A percentile compares a stretch with the other conserved stretches of the same genome.
Evolutionary conservation across 208 protist genomes (phyloP).

Genomic region (Vickermania ingenoplastis): DNA sequence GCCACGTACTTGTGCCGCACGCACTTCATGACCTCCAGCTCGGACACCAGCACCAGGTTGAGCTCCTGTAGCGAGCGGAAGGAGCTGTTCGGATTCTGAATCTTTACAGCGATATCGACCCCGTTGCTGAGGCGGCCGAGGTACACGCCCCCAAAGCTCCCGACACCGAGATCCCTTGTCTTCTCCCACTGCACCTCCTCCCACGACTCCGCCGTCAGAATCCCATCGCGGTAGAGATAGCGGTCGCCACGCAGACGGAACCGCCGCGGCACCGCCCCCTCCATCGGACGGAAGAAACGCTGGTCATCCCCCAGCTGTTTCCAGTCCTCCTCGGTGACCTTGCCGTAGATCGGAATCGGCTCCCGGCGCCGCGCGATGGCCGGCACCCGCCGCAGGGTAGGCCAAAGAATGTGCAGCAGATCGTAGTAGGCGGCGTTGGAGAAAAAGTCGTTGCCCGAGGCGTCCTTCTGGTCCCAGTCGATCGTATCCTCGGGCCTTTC

Average conservation of each 20-base stretch:
- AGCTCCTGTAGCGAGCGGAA: background rate
- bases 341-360: background rate
- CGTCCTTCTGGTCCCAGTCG: background rate
- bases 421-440: background rate
- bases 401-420: background rate
- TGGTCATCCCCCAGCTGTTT: background rate
- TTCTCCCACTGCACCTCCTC: background rate
- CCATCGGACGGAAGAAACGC: background rate
- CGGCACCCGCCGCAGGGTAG: background rate
- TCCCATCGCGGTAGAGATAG: background rate
- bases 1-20: background rate
- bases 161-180: background rate
- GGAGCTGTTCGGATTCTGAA: background rate
- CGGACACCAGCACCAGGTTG: background rate
- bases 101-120: background rate
- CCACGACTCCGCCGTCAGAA: background rate
- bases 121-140: background rate
- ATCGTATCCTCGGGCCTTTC: background rate
- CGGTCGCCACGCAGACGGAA: background rate
- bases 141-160: background rate
- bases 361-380: background rate
- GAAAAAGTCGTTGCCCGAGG: background rate
- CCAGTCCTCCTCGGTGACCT: background rate
- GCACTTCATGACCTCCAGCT: background rate
- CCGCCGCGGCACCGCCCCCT: background rate